Evolutionary conservation across 345 rosid genomes (phyloP).

Genomic region (Pugionium cornutum): DNA sequence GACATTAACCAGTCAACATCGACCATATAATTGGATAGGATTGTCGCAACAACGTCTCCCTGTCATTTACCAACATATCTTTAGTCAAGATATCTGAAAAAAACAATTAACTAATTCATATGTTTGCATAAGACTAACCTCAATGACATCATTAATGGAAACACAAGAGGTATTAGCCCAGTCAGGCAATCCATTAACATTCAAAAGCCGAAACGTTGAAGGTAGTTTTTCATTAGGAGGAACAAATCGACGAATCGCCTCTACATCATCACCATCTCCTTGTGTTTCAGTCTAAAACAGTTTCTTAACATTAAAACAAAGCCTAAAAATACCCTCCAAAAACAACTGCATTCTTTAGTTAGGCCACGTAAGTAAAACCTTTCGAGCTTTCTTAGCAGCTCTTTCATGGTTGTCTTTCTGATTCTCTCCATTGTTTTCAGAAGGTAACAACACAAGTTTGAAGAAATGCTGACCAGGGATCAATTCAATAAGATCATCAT

Average conservation of each 20-base stretch:
- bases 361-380: conserved; percentile 28
- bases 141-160: conserved; percentile 80
- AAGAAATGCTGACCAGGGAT: conserved; percentile 81
- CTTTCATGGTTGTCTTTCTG: conserved; percentile 39
- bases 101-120: background rate
- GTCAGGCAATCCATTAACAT: conserved; percentile 68
- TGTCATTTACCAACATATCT: conserved; percentile 29
- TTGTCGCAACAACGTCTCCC: conserved; percentile 76
- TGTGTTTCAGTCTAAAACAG: conserved; percentile 42
- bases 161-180: conserved; percentile 92
- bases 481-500: conserved; percentile 72
- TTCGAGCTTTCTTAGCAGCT: conserved; percentile 52
- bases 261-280: conserved; percentile 33
- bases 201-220: conserved; percentile 63
- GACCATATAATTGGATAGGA: conserved; percentile 93
- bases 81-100: conserved; percentile 2
- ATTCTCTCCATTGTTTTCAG: conserved; percentile 22
- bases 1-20: conserved; percentile 80
- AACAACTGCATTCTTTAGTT: conserved; percentile 10
- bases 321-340: background rate
- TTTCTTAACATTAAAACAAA: conserved; percentile 15
- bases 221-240: conserved; percentile 50
- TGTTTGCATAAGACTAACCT: conserved; percentile 43
- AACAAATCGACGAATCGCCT: conserved; percentile 56
- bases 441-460: conserved; percentile 47